Evolutionary conservation across 108 stramenopile genomes (phyloP).

Genomic region (Epipyxis sp.): DNA sequence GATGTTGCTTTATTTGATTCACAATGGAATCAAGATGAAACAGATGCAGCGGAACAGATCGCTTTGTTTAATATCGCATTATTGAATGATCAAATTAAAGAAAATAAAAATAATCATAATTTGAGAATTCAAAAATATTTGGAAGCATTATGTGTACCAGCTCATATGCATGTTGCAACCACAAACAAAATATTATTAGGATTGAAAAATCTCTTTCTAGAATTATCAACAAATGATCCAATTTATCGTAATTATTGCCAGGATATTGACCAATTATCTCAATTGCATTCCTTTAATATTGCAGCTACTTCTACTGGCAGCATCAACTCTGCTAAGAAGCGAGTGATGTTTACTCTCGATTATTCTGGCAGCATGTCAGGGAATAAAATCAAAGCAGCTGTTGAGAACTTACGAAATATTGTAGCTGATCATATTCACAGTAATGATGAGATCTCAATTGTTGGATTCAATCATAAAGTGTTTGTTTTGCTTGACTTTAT

Average conservation of each 20-base stretch:
- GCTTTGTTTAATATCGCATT: not conserved
- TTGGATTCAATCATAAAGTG: not conserved
- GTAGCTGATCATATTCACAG: not conserved
- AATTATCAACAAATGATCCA: no score
- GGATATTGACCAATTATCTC: not conserved
- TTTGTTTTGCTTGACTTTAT: not conserved
- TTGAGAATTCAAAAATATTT: not conserved
- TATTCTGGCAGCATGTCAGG: constrained; percentile 6
- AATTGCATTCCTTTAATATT: not conserved
- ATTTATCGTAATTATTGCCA: no score
- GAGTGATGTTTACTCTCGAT: not conserved
- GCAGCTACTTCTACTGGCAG: not conserved
- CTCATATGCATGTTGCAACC: not conserved
- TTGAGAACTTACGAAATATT: not conserved
- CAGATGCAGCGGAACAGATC: constrained; percentile 13
- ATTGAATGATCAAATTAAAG: not conserved
- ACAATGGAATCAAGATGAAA: not conserved
- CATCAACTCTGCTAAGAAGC: not conserved
- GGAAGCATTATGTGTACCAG: not conserved
- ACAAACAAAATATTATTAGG: not conserved
- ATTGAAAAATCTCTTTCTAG: not conserved
- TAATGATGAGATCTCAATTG: not conserved
- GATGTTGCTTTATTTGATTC: not conserved
- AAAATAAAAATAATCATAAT: not conserved
- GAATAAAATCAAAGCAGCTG: not conserved